Percentiles rank a stretch among this genome's conserved stretches.
phyloP scores from a whole-genome alignment of 345 rosid genomes.

The Atalantia buxifolia region DNA sequence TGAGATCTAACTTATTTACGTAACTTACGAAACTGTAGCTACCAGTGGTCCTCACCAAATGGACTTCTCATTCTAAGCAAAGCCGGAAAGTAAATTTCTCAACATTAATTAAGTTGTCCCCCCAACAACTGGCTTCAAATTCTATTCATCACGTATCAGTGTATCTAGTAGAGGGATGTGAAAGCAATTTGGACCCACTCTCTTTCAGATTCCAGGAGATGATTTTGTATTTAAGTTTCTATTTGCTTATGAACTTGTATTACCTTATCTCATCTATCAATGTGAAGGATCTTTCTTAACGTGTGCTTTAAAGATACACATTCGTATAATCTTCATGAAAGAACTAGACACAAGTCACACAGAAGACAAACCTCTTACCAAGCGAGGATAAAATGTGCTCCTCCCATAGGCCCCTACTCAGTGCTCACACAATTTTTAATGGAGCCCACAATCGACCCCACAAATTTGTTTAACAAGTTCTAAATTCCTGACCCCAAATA shows the following conservation, averaged over 20 bases:
- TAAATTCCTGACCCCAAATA: slow-evolving; percentile 21
- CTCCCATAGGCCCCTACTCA: slow-evolving; percentile 23
- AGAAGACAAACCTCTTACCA: slow-evolving; percentile 12
- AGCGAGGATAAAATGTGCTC: slow-evolving; percentile 27
- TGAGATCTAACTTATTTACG: background rate
- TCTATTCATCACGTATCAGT: slow-evolving; percentile 5
- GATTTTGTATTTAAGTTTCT: background rate
- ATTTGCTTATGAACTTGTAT: background rate
- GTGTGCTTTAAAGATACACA: background rate
- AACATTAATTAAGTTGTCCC: slow-evolving; percentile 12
- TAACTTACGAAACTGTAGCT: background rate
- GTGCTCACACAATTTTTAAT: slow-evolving; percentile 1
- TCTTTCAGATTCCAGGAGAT: background rate
- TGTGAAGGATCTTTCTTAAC: background rate
- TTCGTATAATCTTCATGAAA: background rate
- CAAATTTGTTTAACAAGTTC: slow-evolving; percentile 15
- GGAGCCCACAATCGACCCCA: slow-evolving; percentile 28
- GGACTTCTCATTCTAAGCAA: background rate
- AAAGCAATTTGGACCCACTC: slow-evolving; percentile 17
- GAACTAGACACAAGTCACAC: slow-evolving; percentile 1
- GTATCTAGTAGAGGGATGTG: background rate
- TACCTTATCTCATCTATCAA: background rate
- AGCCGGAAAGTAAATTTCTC: background rate
- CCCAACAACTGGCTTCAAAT: slow-evolving; percentile 19
- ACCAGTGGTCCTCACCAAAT: background rate